These are phyloP conservation scores for Erythrobasidium yunnanense DNA, from an alignment of 768 basidiomycete genomes.

Conservation along the genomic window DNA sequence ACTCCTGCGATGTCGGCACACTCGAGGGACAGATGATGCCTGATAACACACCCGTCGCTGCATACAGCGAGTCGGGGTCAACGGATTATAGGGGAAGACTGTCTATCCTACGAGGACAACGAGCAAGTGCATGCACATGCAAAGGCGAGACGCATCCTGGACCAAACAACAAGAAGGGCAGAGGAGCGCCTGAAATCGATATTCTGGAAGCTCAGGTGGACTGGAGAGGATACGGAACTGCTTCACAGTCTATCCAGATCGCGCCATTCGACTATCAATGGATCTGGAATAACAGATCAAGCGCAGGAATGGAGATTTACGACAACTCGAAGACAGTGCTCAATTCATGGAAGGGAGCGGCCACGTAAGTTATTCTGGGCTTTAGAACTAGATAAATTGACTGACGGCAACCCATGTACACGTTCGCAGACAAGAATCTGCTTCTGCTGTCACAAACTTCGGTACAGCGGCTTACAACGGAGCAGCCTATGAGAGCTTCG, in stretches of 20 bases:
- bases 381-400: conserved; percentile 28
- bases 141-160: conserved; percentile 77
- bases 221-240: conserved; percentile 48
- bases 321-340: conserved; percentile 45
- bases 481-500: conserved; percentile 53
- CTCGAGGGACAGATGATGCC: conserved; percentile 62
- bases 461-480: conserved; percentile 52
- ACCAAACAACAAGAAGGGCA: conserved; percentile 52
- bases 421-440: conserved; percentile 52
- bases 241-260: conserved; percentile 66
- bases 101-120: conserved; percentile 63
- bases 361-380: background rate
- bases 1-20: conserved; percentile 74
- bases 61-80: conserved; percentile 39
- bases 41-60: conserved; percentile 51
- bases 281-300: conserved; percentile 43
- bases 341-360: conserved; percentile 58
- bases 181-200: conserved; percentile 86
- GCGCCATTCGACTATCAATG: conserved; percentile 51
- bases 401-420: conserved; percentile 31
- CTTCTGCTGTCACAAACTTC: conserved; percentile 55
- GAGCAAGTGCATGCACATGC: conserved; percentile 77
- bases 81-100: conserved; percentile 44
- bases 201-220: conserved; percentile 74
- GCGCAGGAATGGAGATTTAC: conserved; percentile 16